Evolutionary conservation across 768 basidiomycete species (phyloP).

Genomic region (Russula sp.): DNA sequence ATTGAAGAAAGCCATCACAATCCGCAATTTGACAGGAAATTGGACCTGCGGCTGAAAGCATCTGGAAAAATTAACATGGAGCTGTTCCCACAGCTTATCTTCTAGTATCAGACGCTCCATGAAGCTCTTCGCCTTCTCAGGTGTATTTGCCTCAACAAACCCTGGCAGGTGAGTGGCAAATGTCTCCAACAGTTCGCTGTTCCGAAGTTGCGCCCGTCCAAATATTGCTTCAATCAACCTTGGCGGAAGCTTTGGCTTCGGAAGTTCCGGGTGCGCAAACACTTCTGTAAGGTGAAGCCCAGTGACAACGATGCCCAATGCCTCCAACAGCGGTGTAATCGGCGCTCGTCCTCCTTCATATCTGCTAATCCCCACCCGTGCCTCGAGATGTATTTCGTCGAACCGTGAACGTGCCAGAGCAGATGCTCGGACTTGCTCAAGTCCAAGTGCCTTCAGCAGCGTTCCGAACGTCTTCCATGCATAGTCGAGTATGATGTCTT

Average conservation of each 20-base stretch:
- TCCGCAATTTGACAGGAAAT: not conserved
- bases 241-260: not conserved
- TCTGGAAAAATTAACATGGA: not conserved
- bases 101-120: not conserved
- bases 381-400: not conserved
- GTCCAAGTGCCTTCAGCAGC: not conserved
- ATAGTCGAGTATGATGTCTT: not conserved
- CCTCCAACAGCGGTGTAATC: not conserved
- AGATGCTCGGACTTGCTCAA: not conserved
- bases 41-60: not conserved
- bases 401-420: not conserved
- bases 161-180: not conserved
- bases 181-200: not conserved
- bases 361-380: no score
- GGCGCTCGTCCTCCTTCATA: not conserved
- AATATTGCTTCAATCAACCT: not conserved
- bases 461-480: not conserved
- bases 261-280: not conserved
- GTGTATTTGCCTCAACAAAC: not conserved
- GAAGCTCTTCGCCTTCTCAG: not conserved
- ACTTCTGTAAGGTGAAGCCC: not conserved
- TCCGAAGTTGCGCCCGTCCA: not conserved
- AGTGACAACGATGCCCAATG: not conserved
- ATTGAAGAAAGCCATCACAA: not conserved
- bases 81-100: not conserved